phyloP scores from a whole-genome alignment of 2,329 filamentous ascomycete genomes.

The Nothopassalora personata region DNA sequence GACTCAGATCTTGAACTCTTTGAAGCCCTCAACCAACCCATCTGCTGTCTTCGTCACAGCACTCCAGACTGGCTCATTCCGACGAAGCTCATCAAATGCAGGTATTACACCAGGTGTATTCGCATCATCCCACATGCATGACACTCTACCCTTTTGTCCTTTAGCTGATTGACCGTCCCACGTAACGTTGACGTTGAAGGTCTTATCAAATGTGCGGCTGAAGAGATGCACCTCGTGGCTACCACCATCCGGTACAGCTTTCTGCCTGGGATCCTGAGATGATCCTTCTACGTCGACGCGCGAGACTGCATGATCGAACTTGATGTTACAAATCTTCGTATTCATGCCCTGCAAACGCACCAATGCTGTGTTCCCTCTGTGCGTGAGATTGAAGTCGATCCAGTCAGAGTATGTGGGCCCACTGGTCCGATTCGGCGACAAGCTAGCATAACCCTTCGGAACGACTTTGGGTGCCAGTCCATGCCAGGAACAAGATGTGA shows the following conservation, averaged over 20 bases:
- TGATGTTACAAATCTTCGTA: conserved; percentile 71
- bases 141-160: conserved; percentile 58
- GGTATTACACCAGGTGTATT: conserved; percentile 69
- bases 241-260: conserved; percentile 53
- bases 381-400: conserved; percentile 61
- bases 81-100: conserved; percentile 71
- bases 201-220: conserved; percentile 71
- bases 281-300: conserved; percentile 56
- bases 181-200: conserved; percentile 69
- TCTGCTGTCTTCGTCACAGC: conserved; percentile 68
- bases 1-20: conserved; percentile 49
- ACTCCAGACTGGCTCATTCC: conserved; percentile 75
- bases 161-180: conserved; percentile 46
- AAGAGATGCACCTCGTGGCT: conserved; percentile 69
- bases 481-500: conserved; percentile 65
- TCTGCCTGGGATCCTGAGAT: conserved; percentile 18
- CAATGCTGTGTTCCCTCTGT: conserved; percentile 45
- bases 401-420: conserved; percentile 41
- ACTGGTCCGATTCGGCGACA: conserved; percentile 10
- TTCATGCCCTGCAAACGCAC: conserved; percentile 67
- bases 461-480: conserved; percentile 63
- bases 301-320: conserved; percentile 63
- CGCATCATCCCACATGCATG: conserved; percentile 83
- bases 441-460: conserved; percentile 23
- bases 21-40: conserved; percentile 76